A percentile compares a stretch with the other conserved stretches of the same genome.
Conservation (phyloP, 176 grass and related monocot species). For the Bolboschoenus planiculmis region DNA sequence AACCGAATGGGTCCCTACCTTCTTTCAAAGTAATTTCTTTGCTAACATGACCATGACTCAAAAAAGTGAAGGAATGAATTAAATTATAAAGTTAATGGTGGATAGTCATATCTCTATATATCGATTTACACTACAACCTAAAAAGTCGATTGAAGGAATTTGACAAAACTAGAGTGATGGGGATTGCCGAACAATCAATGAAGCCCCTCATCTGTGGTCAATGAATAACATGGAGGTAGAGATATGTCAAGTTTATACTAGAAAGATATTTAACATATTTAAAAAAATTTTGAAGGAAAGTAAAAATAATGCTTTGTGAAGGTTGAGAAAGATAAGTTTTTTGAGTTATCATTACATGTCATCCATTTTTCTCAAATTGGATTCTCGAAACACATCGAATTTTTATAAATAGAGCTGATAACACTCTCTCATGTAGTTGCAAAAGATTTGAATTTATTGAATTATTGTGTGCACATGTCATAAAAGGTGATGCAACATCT, state of each 20-base stretch:
- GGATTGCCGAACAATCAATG: neutral
- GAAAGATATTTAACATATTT: too few relatives aligned
- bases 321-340: neutral
- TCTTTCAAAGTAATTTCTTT: neutral
- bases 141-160: neutral
- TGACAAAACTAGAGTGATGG: neutral
- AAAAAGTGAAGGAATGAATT: neutral
- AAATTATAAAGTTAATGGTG: neutral
- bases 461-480: conserved; percentile 1
- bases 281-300: too few relatives aligned
- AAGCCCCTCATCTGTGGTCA: too few relatives aligned
- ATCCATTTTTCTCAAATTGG: neutral
- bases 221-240: too few relatives aligned
- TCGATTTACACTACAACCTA: neutral
- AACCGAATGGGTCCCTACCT: too few relatives aligned
- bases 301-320: neutral
- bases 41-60: neutral
- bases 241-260: too few relatives aligned
- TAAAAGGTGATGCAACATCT: neutral
- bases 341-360: neutral
- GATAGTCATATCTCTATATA: neutral
- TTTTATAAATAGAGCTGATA: neutral
- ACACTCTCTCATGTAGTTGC: neutral
- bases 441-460: neutral
- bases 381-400: neutral